These are phyloP conservation scores for Lipomyces chichibuensis DNA, from an alignment of 805 yeast genomes.

Conservation along the genomic window DNA sequence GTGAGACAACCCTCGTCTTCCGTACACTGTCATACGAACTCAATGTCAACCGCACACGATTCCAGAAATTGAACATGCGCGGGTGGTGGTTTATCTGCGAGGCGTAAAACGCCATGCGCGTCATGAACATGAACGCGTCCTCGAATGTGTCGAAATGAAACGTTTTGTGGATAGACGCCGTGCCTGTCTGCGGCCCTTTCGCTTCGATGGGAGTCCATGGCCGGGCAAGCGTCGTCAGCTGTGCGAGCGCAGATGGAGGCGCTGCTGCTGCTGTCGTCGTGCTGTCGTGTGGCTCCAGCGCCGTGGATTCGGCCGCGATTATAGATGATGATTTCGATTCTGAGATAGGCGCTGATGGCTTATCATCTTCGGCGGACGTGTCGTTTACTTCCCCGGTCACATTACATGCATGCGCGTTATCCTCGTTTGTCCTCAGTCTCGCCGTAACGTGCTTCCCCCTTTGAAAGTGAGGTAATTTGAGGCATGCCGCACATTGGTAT, in stretches of 20 bases:
- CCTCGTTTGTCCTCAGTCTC: background rate
- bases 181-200: background rate
- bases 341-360: background rate
- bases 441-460: background rate
- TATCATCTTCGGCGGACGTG: background rate
- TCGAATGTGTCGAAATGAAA: conserved; percentile 21
- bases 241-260: background rate
- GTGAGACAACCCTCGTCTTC: background rate
- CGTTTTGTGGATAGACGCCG: conserved; percentile 13
- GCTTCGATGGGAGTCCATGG: background rate
- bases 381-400: background rate
- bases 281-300: background rate
- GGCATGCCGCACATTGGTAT: background rate
- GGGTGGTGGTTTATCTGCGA: conserved; percentile 26
- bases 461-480: background rate
- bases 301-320: background rate
- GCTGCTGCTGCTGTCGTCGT: background rate
- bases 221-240: background rate
- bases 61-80: conserved; percentile 26
- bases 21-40: conserved; percentile 8
- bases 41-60: conserved; percentile 16
- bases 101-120: conserved; percentile 24
- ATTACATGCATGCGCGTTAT: background rate
- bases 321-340: background rate
- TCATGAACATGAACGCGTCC: conserved; percentile 29